Conservation (phyloP, 352 stramenopile species). For the Globisporangium takayamanum region DNA sequence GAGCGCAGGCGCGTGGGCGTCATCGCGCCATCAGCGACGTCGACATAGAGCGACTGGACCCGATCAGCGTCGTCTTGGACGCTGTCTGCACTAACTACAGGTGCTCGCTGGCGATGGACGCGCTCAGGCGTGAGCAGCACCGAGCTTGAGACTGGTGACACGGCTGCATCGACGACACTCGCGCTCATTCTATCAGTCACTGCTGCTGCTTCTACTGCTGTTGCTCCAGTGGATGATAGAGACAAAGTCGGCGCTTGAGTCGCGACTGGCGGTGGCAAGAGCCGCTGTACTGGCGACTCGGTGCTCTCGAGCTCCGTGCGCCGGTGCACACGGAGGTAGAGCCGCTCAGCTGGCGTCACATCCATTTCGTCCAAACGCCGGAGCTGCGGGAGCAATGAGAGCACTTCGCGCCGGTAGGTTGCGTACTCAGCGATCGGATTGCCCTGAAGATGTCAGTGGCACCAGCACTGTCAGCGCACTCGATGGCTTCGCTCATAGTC, state of each 20-base stretch:
- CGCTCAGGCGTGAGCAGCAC: conserved; percentile 9
- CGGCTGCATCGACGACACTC: background rate
- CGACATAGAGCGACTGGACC: background rate
- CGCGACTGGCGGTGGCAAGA: no score
- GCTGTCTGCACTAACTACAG: background rate
- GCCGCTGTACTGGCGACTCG: conserved; percentile 3
- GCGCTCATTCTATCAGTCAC: background rate
- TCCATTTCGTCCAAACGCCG: conserved; percentile 34
- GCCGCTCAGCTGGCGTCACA: conserved; percentile 39
- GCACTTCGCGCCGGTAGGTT: conserved; percentile 43
- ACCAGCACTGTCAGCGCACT: background rate
- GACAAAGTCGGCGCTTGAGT: background rate
- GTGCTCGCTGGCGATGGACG: background rate
- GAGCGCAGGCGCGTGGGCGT: conserved; percentile 1
- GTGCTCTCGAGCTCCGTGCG: conserved; percentile 22
- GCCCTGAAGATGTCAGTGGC: conserved; percentile 17
- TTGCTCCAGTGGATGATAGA: background rate
- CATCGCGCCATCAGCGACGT: conserved; percentile 6
- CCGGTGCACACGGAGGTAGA: conserved; percentile 44
- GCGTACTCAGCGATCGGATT: conserved; percentile 41
- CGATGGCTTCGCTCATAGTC: no score
- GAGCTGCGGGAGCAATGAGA: conserved; percentile 50
- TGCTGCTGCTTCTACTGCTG: background rate
- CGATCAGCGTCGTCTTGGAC: background rate
- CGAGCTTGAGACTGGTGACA: conserved; percentile 10